These are phyloP conservation scores for Naganishia onofrii DNA, from an alignment of 768 basidiomycete species.

Conservation along the genomic window DNA sequence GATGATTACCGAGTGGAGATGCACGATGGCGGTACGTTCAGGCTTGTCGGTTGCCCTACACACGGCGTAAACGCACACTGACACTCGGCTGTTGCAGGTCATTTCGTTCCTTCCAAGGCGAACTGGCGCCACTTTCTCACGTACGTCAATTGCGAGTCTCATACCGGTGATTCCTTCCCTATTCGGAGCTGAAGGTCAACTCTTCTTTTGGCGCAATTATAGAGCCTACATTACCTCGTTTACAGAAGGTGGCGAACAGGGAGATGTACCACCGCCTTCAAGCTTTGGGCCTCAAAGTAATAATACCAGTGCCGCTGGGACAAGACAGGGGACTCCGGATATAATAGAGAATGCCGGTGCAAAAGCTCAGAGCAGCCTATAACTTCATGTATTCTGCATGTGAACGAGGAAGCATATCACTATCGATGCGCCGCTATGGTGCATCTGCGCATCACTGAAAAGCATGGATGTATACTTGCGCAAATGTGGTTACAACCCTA, in stretches of 20 bases:
- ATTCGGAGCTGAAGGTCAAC: neutral
- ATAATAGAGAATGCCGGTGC: neutral
- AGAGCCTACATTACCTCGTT: slow-evolving; percentile 50
- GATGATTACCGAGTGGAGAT: slow-evolving; percentile 42
- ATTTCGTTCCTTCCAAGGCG: slow-evolving; percentile 34
- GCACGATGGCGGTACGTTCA: slow-evolving; percentile 42
- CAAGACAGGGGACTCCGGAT: slow-evolving; percentile 28
- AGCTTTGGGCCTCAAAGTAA: slow-evolving; percentile 23
- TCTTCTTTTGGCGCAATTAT: neutral
- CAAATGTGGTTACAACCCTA: neutral
- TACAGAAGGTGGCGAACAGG: slow-evolving; percentile 40
- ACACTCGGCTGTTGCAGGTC: slow-evolving; percentile 10
- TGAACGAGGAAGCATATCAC: neutral
- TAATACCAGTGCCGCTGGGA: slow-evolving; percentile 9
- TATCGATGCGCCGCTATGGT: neutral
- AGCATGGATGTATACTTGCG: neutral
- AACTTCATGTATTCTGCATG: neutral
- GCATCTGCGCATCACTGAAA: neutral
- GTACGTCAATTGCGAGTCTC: neutral
- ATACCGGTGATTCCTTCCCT: no score
- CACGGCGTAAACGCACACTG: neutral
- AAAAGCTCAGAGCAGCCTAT: slow-evolving; percentile 5
- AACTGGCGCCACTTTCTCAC: slow-evolving; percentile 31
- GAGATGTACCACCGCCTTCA: slow-evolving; percentile 43
- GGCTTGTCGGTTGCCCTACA: neutral